Base-by-base conservation (phyloP, 495 filamentous ascomycete genomes). In the Penicillium herquei region DNA sequence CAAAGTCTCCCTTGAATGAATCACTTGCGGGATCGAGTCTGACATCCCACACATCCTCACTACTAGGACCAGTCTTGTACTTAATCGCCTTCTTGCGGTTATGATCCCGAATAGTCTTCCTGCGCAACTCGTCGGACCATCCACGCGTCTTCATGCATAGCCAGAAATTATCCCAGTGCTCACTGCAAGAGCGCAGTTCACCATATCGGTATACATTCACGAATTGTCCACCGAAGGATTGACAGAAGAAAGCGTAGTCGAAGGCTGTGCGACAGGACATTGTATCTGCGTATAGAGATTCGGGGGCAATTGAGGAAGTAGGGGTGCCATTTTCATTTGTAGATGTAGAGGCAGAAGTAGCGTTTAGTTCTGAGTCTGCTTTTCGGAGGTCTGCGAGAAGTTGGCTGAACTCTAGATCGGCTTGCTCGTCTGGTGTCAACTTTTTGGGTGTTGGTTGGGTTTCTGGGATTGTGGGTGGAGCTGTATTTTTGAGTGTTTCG, bases 201-300 rank as follows among this genome's bases (percentile, higher is more conserved):
- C 94, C 94, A 69, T 89, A 85, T 39, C 94, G 88, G 80, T 98
- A 98, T 7, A 98, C 77, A 58, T 87, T 83, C 57, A 85, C 79
- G 74, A 92, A 94, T 67, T 96, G 91, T 0, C 92, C 89, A 21
- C 92, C 94, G 3, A 95, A 79, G 0, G 90, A 92, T 64, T 94
- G 88, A 81, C 94, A 98, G 82, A 96, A 90, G 81, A 89, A 98
- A 49, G 95, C 92, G 49, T 82, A 79, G 78, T 98, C 94, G 79
- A 98, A 98, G 65, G 90, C 87, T 47, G 84, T 74, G 52, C 90
- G 85, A 79, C 94, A 98, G 67, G 88, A 93, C 85, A 97, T 91
- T 56, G 75, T 85, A 39, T 82, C 84, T 1, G 90, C 86, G 58
- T 92, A 89, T 52, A 88, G 78, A 55, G 85, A 81, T 35, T 86